Evolutionary conservation across 495 filamentous ascomycete species (phyloP), one percentile per base, ranked within the genome.

Genomic region (Cairneyella variabilis): DNA sequence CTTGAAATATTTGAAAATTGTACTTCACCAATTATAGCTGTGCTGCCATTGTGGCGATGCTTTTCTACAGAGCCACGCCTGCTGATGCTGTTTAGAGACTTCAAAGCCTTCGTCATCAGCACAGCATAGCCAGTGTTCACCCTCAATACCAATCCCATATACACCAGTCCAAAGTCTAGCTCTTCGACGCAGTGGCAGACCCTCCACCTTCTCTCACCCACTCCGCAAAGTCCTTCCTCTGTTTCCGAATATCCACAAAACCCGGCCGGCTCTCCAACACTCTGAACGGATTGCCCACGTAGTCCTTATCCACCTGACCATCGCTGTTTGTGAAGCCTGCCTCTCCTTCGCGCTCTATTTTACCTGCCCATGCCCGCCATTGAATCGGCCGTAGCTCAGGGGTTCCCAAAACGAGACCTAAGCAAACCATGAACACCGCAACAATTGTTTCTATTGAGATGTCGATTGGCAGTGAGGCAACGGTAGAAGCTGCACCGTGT

Each of bases 361-460:
- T 79, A 42, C 88, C 87, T 22, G 88, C 88, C 89, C 89, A 95
- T 53, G 85, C 83, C 20, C 82, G 79, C 86, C 87, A 91, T 66
- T 82, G 83, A 53, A 92, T 85, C 1, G 88, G 88, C 67, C 87
- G 81, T 60, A 90, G 65, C 41, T 84, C 78, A 26, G 83, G 81
- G 0, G 85, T 82, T 14, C 82, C 79, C 0, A 86, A 64, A 3
- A 92, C 88, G 4, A 92, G 72, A 28, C 87, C 89, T 3, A 85
- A 50, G 32, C 84, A 86, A 11, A 90, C 72, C 7, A 85, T 63
- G 12, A 88, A 62, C 1, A 89, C 83, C 0, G 89, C 83, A n/a
- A 84, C 61, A 3, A 91, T 68, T 14, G 86, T 85, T 71, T 93
- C 89, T 60, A 89, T 74, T 12, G 80, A 76, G 55, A 93, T 89